Percentiles rank a stretch among this genome's conserved stretches.
phyloP scores from a whole-genome alignment of 2,329 filamentous ascomycete species.

The Botrytis byssoidea region DNA sequence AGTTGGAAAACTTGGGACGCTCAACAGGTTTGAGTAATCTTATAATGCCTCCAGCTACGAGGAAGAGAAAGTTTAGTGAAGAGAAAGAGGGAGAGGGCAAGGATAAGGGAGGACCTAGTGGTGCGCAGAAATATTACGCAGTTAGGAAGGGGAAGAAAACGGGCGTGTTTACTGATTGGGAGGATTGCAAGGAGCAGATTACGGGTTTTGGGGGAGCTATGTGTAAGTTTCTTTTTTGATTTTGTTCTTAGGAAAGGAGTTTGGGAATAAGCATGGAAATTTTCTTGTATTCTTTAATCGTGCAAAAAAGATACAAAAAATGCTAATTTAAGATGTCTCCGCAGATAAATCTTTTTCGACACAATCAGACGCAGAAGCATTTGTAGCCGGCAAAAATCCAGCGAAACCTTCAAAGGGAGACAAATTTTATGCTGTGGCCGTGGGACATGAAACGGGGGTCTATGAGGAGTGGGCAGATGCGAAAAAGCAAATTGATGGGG shows the following conservation, averaged over 20 bases:
- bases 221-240: constrained; percentile 53
- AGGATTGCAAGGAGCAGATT: constrained; percentile 61
- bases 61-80: constrained; percentile 34
- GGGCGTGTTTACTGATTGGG: constrained; percentile 61
- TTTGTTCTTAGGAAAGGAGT: neutral
- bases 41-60: constrained; percentile 28
- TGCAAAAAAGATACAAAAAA: neutral
- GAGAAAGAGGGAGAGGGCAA: neutral
- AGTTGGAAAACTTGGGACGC: neutral
- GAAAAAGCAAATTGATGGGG: constrained; percentile 69
- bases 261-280: neutral
- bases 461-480: constrained; percentile 68
- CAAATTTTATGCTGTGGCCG: constrained; percentile 61
- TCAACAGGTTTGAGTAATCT: neutral
- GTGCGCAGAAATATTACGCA: constrained; percentile 52
- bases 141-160: constrained; percentile 56
- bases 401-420: constrained; percentile 36
- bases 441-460: constrained; percentile 57
- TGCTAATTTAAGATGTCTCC: neutral
- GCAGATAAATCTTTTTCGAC: constrained; percentile 78
- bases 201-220: constrained; percentile 61
- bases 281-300: constrained; percentile 15
- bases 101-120: constrained; percentile 12
- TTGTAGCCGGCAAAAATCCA: constrained; percentile 59
- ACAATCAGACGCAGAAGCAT: constrained; percentile 74